Evolutionary conservation across 2,329 filamentous ascomycete species (phyloP).

Genomic region (Pseudogymnoascus sp.): DNA sequence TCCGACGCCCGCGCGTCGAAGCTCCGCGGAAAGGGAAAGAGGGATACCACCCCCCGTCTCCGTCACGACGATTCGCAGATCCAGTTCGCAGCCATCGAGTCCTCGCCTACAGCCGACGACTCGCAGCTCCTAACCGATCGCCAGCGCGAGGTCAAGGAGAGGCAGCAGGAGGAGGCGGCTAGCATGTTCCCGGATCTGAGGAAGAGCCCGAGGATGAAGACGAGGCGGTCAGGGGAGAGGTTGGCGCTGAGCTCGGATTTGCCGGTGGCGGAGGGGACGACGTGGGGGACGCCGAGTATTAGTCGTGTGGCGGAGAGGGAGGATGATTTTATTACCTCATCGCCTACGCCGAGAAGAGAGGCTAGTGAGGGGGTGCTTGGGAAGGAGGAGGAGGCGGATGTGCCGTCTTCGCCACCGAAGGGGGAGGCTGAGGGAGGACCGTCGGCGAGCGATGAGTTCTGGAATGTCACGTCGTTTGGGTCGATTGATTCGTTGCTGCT

Average conservation of each 20-base stretch:
- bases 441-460: neutral
- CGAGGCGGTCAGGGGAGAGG: conserved; percentile 13
- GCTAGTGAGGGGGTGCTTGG: conserved; percentile 42
- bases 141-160: conserved; percentile 69
- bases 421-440: conserved; percentile 21
- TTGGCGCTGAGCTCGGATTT: conserved; percentile 23
- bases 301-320: conserved; percentile 18
- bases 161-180: conserved; percentile 57
- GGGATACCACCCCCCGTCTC: conserved; percentile 43
- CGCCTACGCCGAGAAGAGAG: conserved; percentile 53
- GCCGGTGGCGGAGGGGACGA: conserved; percentile 32
- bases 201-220: conserved; percentile 40
- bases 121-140: conserved; percentile 72
- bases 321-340: conserved; percentile 41
- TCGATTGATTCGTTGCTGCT: neutral
- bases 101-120: conserved; percentile 49
- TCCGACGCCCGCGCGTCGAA: conserved; percentile 28
- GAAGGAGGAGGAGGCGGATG: conserved; percentile 33
- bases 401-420: conserved; percentile 53
- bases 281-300: conserved; percentile 22
- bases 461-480: neutral
- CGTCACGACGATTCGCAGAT: conserved; percentile 80
- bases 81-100: conserved; percentile 63
- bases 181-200: conserved; percentile 62
- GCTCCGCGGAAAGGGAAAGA: conserved; percentile 29